Evolutionary conservation across 345 rosid genomes (phyloP).

Genomic region (Jatropha curcas): DNA sequence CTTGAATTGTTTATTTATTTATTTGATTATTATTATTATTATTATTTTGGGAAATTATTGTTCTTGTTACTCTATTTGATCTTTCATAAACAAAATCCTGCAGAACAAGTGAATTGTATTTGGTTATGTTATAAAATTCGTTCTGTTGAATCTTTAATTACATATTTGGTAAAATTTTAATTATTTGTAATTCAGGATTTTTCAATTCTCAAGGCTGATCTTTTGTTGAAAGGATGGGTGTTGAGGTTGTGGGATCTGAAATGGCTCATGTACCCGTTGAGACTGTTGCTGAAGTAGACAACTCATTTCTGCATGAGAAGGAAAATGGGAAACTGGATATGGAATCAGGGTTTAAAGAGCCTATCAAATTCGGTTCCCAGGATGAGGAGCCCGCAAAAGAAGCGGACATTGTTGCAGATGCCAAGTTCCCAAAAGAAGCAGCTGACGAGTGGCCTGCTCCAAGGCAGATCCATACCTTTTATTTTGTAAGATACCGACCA

Average conservation of each 20-base stretch:
- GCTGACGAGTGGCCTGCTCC: slow-evolving; percentile 83
- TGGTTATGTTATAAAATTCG: neutral
- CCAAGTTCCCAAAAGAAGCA: slow-evolving; percentile 62
- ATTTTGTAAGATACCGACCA: slow-evolving; percentile 54
- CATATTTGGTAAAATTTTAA: neutral
- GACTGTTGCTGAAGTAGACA: slow-evolving; percentile 40
- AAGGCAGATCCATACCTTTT: slow-evolving; percentile 59
- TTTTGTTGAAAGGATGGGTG: slow-evolving; percentile 56
- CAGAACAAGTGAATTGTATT: neutral
- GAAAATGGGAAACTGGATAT: slow-evolving; percentile 56
- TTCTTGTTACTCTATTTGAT: neutral
- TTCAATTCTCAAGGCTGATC: slow-evolving; percentile 18
- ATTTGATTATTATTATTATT: neutral
- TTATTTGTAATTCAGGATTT: neutral
- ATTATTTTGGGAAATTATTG: too few relatives aligned
- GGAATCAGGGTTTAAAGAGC: slow-evolving; percentile 35
- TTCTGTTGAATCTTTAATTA: neutral
- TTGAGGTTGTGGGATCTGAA: slow-evolving; percentile 78
- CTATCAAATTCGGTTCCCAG: slow-evolving; percentile 60
- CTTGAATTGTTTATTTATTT: neutral
- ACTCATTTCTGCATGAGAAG: slow-evolving; percentile 31
- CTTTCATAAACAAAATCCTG: neutral
- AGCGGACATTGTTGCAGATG: slow-evolving; percentile 36
- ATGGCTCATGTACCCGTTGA: slow-evolving; percentile 58
- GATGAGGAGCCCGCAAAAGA: slow-evolving; percentile 49